Evolutionary conservation across 768 basidiomycete species (phyloP), one percentile per base, ranked within the genome.

Genomic region (Phylloporus arenicola): DNA sequence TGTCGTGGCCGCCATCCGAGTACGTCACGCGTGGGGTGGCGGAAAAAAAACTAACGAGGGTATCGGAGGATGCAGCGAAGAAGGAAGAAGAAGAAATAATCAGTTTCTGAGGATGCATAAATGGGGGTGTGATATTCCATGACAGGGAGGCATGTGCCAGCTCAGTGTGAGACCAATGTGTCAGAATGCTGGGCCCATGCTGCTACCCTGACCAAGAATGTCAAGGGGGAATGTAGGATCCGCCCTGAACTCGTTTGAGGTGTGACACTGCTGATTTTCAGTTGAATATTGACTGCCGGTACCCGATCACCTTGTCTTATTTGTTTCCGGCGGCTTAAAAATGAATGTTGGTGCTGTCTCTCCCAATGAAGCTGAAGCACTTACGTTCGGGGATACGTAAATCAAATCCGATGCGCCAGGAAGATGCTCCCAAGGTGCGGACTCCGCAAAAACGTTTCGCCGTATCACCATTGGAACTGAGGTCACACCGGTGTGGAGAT

Each of bases 21-120:
- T 19, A 43, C 31, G 39, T 45, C 48, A 55, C 24, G 45, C 4
- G 44, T 11, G 43, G 43, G 46, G 20, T 41, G 24, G 27, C 37
- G 39, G 19, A 27, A 22, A 39, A 48, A 50, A 46, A 51, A 39
- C 37, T 29, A 20, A 45, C 17, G 49, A 25, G 44, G 27, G 41
- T 40, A 51, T 52, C 57, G 29, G 52, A 47, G 48, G 56, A 57
- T 45, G 61, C 38, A 44, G 37, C 57, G 46, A 64, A 55, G 56
- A 64, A 53, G 56, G 58, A 53, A 61, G 50, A 45, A 47, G 45
- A 43, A 43, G 37, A 51, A 37, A 39, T 12, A 45, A 35, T 8
- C 31, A 40, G 51, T 41, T 47, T 45, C 50, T 20, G 3, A 34
- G 22, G 44, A 31, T 12, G 24, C 22, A n/a, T 35, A 35, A 25